Percentiles rank a stretch among this genome's conserved stretches.
Evolutionary conservation across 129 eudicot genomes (phyloP).

Genomic region (Lactuca saligna): DNA sequence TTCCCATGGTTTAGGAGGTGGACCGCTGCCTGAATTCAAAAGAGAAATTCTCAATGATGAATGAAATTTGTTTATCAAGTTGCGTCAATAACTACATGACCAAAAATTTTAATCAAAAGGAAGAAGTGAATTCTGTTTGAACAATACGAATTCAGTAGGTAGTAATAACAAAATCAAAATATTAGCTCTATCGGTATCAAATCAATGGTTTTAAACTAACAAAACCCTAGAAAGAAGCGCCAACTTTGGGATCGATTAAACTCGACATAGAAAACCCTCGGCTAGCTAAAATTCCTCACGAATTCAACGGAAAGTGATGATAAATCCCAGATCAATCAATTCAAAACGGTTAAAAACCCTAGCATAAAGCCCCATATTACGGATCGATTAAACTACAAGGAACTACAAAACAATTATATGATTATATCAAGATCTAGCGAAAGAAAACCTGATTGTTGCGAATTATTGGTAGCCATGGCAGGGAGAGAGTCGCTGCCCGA

Average conservation of each 20-base stretch:
- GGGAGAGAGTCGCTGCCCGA: conserved; percentile 30
- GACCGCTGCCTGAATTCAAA: conserved; percentile 44
- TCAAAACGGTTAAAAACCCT: conserved; percentile 16
- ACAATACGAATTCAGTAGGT: background rate
- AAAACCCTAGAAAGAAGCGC: conserved; percentile 16
- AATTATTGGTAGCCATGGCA: conserved; percentile 42
- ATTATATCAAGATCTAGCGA: conserved; percentile 5
- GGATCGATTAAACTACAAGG: conserved; percentile 7
- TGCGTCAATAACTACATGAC: background rate
- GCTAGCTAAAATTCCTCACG: background rate
- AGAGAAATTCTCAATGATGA: background rate
- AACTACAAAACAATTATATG: background rate
- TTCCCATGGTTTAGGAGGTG: conserved; percentile 99
- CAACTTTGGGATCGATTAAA: conserved; percentile 6
- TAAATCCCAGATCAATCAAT: conserved; percentile 13
- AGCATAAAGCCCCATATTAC: background rate
- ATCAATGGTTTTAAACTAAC: conserved; percentile 10
- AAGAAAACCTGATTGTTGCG: conserved; percentile 36
- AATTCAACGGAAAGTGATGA: background rate
- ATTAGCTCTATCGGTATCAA: conserved; percentile 1
- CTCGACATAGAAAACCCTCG: background rate
- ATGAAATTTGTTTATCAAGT: background rate
- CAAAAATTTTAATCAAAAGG: background rate
- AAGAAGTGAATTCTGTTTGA: conserved; percentile 2
- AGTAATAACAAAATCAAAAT: background rate